Conservation (phyloP, 2,329 filamentous ascomycete species). For the Metarhizium brunneum region DNA sequence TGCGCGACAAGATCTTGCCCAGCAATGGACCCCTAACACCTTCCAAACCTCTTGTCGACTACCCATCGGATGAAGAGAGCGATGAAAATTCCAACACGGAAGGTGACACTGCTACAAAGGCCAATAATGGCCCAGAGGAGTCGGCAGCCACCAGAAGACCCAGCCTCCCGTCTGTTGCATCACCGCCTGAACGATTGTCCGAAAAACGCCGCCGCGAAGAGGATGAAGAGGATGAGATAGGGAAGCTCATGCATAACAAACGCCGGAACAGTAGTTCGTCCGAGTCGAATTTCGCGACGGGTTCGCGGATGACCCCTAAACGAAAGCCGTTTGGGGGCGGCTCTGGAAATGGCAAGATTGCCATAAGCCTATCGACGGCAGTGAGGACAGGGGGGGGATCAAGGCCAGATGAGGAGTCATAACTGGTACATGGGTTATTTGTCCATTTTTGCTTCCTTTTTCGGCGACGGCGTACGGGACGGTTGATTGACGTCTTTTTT, state of each 20-base stretch:
- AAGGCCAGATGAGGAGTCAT: slow-evolving; percentile 31
- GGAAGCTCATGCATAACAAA: slow-evolving; percentile 63
- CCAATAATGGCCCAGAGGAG: slow-evolving; percentile 23
- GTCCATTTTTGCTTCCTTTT: background rate
- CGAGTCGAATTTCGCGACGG: slow-evolving; percentile 27
- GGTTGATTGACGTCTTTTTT: background rate
- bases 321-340: slow-evolving; percentile 33
- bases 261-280: slow-evolving; percentile 50
- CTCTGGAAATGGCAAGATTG: slow-evolving; percentile 40
- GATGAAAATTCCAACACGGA: slow-evolving; percentile 49
- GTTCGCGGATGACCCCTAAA: slow-evolving; percentile 22
- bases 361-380: slow-evolving; percentile 45
- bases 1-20: slow-evolving; percentile 23
- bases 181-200: slow-evolving; percentile 68
- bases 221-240: slow-evolving; percentile 80
- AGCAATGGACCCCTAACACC: slow-evolving; percentile 55
- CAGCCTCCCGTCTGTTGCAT: slow-evolving; percentile 20
- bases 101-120: slow-evolving; percentile 15
- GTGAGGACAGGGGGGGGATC: slow-evolving; percentile 30
- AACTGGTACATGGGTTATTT: background rate
- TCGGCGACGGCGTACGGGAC: slow-evolving; percentile 12
- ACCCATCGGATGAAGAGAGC: slow-evolving; percentile 81
- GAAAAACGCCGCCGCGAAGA: slow-evolving; percentile 90
- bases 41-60: slow-evolving; percentile 75
- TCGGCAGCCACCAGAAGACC: slow-evolving; percentile 20